These are phyloP conservation scores for Coniochaeta sp. DNA, from an alignment of 2,329 filamentous ascomycete species.

Conservation along the genomic window DNA sequence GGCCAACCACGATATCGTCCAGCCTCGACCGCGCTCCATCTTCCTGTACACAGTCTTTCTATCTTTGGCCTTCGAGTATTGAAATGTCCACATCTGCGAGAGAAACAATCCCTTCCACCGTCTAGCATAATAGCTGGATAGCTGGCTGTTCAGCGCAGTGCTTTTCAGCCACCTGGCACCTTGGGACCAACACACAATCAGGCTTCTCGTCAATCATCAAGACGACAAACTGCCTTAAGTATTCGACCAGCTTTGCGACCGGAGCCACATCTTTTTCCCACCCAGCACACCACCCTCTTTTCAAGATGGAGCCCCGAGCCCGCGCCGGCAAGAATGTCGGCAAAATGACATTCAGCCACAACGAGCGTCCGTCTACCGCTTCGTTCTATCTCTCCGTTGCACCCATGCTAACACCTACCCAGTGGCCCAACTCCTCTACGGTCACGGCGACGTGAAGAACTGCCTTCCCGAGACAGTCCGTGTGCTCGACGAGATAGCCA, in stretches of 20 bases:
- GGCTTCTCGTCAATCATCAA: neutral
- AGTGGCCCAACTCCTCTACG: slow-evolving; percentile 71
- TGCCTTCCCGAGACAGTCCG: slow-evolving; percentile 71
- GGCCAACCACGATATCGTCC: neutral
- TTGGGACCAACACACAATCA: too few species aligned
- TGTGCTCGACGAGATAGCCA: slow-evolving; percentile 89
- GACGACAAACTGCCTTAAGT: neutral
- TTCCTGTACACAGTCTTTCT: slow-evolving; percentile 2
- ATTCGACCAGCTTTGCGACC: neutral
- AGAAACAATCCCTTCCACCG: neutral
- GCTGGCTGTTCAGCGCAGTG: neutral
- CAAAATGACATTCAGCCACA: slow-evolving; percentile 70
- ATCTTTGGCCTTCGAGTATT: neutral
- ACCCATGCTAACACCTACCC: slow-evolving; percentile 11
- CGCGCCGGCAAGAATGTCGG: slow-evolving; percentile 73
- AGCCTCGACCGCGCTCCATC: neutral
- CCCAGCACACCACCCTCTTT: neutral
- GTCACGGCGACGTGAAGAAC: slow-evolving; percentile 71
- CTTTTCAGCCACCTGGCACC: neutral
- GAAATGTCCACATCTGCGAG: neutral
- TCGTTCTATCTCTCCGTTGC: neutral
- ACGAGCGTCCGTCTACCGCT: slow-evolving; percentile 50
- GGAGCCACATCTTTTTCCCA: neutral
- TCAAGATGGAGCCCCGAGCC: slow-evolving; percentile 66
- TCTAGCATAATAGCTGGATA: neutral